phyloP scores from a whole-genome alignment of 306 rosid species.

The Cucurbita argyrosperma region DNA sequence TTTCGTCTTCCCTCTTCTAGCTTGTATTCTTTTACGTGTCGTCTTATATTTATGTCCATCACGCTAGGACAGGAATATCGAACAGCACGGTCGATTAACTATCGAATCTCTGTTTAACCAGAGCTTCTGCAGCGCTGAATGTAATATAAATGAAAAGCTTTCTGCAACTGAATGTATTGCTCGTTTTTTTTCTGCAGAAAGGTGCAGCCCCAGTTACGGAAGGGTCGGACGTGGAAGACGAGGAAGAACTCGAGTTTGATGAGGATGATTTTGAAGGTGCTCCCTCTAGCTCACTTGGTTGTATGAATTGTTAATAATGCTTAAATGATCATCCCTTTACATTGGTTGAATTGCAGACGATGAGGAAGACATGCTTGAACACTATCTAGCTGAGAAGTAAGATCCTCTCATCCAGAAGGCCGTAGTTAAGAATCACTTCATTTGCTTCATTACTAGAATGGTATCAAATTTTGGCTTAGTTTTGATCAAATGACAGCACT shows the following conservation, averaged over 20 bases:
- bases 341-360: slow-evolving; percentile 39
- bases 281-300: background rate
- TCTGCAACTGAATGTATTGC: background rate
- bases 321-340: background rate
- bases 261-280: slow-evolving; percentile 90
- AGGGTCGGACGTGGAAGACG: slow-evolving; percentile 67
- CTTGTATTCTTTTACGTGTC: background rate
- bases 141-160: background rate
- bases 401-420: slow-evolving; percentile 54
- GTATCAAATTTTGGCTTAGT: slow-evolving; percentile 6
- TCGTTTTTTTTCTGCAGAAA: slow-evolving; percentile 28
- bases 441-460: background rate
- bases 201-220: slow-evolving; percentile 41
- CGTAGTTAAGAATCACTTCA: slow-evolving; percentile 17
- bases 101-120: background rate
- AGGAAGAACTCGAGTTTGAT: slow-evolving; percentile 73
- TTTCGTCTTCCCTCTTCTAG: background rate
- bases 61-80: background rate
- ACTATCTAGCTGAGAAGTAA: slow-evolving; percentile 81
- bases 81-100: background rate
- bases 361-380: slow-evolving; percentile 98
- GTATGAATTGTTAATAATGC: background rate
- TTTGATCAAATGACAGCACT: background rate
- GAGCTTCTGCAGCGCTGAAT: background rate
- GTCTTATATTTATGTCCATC: background rate